phyloP scores from a whole-genome alignment of 2,329 filamentous ascomycete species.

The Diaporthe ampelina region DNA sequence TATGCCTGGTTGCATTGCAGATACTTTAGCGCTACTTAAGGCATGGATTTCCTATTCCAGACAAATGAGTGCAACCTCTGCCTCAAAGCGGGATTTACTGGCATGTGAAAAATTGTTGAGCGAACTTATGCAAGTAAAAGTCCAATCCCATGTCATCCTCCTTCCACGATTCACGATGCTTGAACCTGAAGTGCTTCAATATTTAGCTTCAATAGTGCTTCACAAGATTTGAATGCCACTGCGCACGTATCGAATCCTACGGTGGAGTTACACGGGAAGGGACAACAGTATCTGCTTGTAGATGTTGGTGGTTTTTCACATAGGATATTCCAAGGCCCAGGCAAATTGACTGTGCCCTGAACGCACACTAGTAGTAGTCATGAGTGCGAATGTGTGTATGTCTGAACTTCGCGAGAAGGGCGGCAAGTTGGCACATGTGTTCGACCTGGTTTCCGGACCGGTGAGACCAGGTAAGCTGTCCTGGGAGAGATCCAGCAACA shows the following conservation, averaged over 20 bases:
- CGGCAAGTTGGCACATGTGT: not conserved
- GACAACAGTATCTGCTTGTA: not conserved
- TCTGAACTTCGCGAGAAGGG: not conserved
- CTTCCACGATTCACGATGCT: not conserved
- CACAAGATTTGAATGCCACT: not conserved
- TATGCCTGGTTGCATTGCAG: slow-evolving; percentile 25
- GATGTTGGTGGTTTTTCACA: too few relatives aligned
- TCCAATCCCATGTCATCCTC: not conserved
- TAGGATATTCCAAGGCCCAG: not conserved
- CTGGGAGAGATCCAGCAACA: not conserved
- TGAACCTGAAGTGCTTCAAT: not conserved
- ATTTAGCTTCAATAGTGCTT: not conserved
- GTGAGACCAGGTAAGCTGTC: too few relatives aligned
- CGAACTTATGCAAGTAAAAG: not conserved
- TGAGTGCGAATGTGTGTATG: not conserved
- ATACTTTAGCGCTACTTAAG: not conserved
- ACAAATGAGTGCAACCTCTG: not conserved
- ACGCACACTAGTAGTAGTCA: too few relatives aligned
- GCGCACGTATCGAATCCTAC: not conserved
- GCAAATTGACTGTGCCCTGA: not conserved
- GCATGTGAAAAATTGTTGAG: slow-evolving; percentile 9
- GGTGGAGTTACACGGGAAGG: too few relatives aligned
- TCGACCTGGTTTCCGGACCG: too few relatives aligned
- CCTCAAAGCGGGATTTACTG: not conserved
- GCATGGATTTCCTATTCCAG: not conserved